phyloP scores from a whole-genome alignment of 305 asterid genomes.

The Solanum aculeatissimum region DNA sequence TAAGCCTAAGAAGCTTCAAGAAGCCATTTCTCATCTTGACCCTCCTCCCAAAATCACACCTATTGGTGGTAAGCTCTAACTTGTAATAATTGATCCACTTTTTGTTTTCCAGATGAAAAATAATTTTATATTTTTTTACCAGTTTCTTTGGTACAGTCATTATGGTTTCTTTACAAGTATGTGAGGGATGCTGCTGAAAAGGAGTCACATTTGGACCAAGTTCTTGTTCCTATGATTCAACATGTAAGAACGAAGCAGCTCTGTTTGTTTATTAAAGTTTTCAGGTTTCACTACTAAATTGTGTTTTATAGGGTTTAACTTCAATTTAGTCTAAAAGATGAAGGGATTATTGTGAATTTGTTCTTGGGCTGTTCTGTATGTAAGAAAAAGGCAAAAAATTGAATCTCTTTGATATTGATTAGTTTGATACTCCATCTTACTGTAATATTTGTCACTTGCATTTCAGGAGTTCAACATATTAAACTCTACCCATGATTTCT shows the following conservation, averaged over 20 bases:
- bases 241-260: slow-evolving; percentile 29
- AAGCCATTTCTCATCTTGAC: slow-evolving; percentile 47
- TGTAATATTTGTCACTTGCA: neutral
- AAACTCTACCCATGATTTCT: neutral
- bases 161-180: slow-evolving; percentile 84
- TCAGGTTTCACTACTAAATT: neutral
- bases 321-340: neutral
- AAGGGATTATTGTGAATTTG: neutral
- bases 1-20: slow-evolving; percentile 66
- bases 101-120: neutral
- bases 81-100: neutral
- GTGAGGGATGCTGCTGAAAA: slow-evolving; percentile 45
- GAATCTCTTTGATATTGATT: neutral
- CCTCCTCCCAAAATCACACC: slow-evolving; percentile 44
- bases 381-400: neutral
- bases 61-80: slow-evolving; percentile 23
- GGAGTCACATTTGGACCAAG: slow-evolving; percentile 56
- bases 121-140: neutral
- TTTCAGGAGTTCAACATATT: neutral
- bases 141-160: slow-evolving; percentile 78
- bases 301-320: neutral
- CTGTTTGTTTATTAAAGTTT: neutral
- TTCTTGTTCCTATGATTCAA: slow-evolving; percentile 82
- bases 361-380: neutral
- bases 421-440: neutral